These are phyloP conservation scores for Biscogniauxia sp. DNA, from an alignment of 2,329 filamentous ascomycete species.

Conservation along the genomic window DNA sequence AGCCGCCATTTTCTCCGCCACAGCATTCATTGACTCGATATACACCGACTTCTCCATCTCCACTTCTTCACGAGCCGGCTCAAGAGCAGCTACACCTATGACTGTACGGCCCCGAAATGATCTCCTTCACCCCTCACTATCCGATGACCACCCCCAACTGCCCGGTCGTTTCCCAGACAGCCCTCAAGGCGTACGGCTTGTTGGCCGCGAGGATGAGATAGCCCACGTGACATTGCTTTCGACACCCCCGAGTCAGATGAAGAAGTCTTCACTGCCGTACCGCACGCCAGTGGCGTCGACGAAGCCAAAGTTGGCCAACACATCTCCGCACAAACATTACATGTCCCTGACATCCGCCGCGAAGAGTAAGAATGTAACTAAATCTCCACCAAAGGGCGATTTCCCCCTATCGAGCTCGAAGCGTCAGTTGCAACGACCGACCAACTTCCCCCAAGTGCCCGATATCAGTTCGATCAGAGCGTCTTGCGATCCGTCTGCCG, in stretches of 20 bases:
- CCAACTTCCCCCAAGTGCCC: conserved; percentile 69
- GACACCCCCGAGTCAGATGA: conserved; percentile 27
- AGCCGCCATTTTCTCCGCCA: conserved; percentile 70
- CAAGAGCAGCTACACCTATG: conserved; percentile 68
- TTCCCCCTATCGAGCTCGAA: conserved; percentile 55
- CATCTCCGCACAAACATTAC: conserved; percentile 36
- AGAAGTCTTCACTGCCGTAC: neutral
- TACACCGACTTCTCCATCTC: conserved; percentile 59
- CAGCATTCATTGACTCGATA: conserved; percentile 74
- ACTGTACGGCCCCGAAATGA: conserved; percentile 55
- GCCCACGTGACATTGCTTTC: conserved; percentile 24
- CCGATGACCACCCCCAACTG: conserved; percentile 21
- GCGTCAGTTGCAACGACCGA: conserved; percentile 65
- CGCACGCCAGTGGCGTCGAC: conserved; percentile 21
- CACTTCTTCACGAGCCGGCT: conserved; percentile 56
- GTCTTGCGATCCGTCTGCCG: conserved; percentile 63
- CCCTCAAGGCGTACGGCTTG: conserved; percentile 46
- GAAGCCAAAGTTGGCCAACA: conserved; percentile 33
- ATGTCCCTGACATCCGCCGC: conserved; percentile 47
- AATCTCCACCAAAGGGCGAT: conserved; percentile 49
- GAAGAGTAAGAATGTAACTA: conserved; percentile 47
- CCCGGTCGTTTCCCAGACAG: conserved; percentile 31
- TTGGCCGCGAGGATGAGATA: conserved; percentile 32
- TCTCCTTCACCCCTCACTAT: conserved; percentile 41
- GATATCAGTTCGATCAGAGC: conserved; percentile 70